Evolutionary conservation across 331 rosid genomes (phyloP).

Genomic region (Ulmus americana): DNA sequence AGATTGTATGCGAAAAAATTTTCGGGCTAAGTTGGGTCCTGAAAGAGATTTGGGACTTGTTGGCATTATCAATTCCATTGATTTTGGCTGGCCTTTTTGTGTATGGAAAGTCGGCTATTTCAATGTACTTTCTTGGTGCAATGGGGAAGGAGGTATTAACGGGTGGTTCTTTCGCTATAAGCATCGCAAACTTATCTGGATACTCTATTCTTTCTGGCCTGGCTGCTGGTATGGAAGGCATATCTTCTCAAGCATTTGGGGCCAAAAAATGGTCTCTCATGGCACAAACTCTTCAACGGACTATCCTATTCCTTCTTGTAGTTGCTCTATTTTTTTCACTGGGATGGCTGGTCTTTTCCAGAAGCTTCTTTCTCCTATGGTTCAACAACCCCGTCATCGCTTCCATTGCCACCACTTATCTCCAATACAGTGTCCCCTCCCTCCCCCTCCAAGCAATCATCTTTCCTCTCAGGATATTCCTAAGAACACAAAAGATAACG

Average conservation of each 20-base stretch:
- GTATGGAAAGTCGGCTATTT: slow-evolving; percentile 35
- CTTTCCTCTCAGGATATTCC: slow-evolving; percentile 33
- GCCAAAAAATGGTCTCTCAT: slow-evolving; percentile 34
- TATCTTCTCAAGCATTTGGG: slow-evolving; percentile 46
- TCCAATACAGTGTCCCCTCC: slow-evolving; percentile 33
- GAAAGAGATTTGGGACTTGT: slow-evolving; percentile 31
- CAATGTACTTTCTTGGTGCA: slow-evolving; percentile 40
- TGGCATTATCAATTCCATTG: slow-evolving; percentile 29
- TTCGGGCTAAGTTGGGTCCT: slow-evolving; percentile 6
- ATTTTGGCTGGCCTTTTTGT: slow-evolving; percentile 28
- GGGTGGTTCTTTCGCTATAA: slow-evolving; percentile 39
- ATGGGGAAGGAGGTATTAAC: slow-evolving; percentile 32
- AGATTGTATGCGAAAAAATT: background rate
- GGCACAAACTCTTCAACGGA: slow-evolving; percentile 35
- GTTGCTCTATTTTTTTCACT: background rate
- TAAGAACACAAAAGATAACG: slow-evolving; percentile 33
- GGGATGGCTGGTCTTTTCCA: slow-evolving; percentile 16
- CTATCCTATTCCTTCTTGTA: slow-evolving; percentile 22
- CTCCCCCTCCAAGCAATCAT: slow-evolving; percentile 33
- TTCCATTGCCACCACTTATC: slow-evolving; percentile 31
- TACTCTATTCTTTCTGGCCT: slow-evolving; percentile 42
- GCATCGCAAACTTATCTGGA: slow-evolving; percentile 37
- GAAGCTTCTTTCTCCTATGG: slow-evolving; percentile 29
- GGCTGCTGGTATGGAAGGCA: slow-evolving; percentile 43
- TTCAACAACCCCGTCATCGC: slow-evolving; percentile 25